phyloP scores from a whole-genome alignment of 1,139 yeast genomes.

The Hemisphaericaspora xylofermentans region DNA sequence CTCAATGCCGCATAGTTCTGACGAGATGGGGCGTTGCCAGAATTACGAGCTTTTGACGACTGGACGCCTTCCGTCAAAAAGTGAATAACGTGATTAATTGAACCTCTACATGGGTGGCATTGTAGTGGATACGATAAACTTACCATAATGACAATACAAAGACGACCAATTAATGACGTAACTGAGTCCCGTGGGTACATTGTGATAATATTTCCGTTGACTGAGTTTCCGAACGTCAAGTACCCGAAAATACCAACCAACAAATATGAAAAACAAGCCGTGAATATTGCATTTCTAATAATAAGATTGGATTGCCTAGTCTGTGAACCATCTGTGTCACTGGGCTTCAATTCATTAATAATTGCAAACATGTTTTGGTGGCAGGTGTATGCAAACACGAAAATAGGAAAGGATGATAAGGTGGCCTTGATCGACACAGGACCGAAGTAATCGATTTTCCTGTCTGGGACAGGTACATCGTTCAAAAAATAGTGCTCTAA shows the following conservation, averaged over 20 bases:
- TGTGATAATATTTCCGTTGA: slow-evolving; percentile 67
- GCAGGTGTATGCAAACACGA: slow-evolving; percentile 93
- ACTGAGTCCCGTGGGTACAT: slow-evolving; percentile 61
- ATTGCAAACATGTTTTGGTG: slow-evolving; percentile 93
- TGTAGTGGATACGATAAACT: slow-evolving; percentile 71
- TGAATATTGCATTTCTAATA: slow-evolving; percentile 57
- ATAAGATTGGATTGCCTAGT: slow-evolving; percentile 54
- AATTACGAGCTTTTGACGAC: slow-evolving; percentile 15
- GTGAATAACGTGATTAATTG: slow-evolving; percentile 65
- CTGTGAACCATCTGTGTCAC: slow-evolving; percentile 42
- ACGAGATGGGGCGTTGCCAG: slow-evolving; percentile 3
- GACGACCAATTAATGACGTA: slow-evolving; percentile 64
- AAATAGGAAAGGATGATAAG: slow-evolving; percentile 69
- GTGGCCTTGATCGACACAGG: slow-evolving; percentile 40
- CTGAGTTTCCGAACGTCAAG: slow-evolving; percentile 76
- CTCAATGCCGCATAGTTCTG: slow-evolving; percentile 19
- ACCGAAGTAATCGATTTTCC: slow-evolving; percentile 32
- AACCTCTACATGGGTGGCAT: slow-evolving; percentile 77
- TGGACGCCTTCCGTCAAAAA: slow-evolving; percentile 39
- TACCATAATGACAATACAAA: slow-evolving; percentile 69
- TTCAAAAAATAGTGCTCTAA: slow-evolving; percentile 56
- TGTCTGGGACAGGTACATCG: slow-evolving; percentile 26
- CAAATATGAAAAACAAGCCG: slow-evolving; percentile 60
- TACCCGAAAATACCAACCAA: slow-evolving; percentile 83
- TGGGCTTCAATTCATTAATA: slow-evolving; percentile 60